Evolutionary conservation across 208 protist genomes (phyloP), one percentile per base, ranked within the genome.

Genomic region (Leptomonas seymouri): DNA sequence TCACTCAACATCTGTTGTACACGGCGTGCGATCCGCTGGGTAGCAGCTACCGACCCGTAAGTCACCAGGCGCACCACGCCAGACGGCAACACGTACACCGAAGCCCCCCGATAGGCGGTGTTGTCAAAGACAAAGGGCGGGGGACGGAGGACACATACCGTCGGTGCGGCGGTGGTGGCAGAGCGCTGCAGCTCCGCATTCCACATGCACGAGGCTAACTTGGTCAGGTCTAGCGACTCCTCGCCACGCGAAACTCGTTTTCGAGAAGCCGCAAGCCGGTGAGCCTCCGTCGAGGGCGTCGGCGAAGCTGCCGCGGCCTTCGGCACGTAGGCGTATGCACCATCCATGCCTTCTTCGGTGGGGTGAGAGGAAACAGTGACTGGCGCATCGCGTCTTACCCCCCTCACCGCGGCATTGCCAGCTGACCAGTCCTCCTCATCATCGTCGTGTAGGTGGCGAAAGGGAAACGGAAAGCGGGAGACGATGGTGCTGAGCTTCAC

Each of bases 181-280:
- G 44, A 31, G 34, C 50, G 48, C 55, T 58, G 15, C 34, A 84
- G 64, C 34, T 84, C 73, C n/a, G 46, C 41, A 34, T 84, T 76
- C 78, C 78, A 84, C 21, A 58, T 9, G 5, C 25, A 39, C 20
- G 67, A 63, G 6, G 56, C 65, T 12, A 79, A 30, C 21, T 57
- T 45, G 4, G 14, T 20, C 55, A 73, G 39, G 46, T 65, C 48
- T 3, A 59, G 21, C 3, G 31, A 16, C 3, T 31, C 31, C 9
- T 31, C 14, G 25, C 1, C 27, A 21, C n/a, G 51, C 18, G 31
- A 11, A 9, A 39, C 34, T 39, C 34, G 7, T 39, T 39, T 39
- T 39, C 34, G 34, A 39, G 34, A 39, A 39, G 6, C 23, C 3
- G 28, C 3, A 9, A 3, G 2, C 21, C 4, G 21, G 45, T 3